Evolutionary conservation across 2,329 filamentous ascomycete species (phyloP).

Genomic region (Hirsutella thompsonii): DNA sequence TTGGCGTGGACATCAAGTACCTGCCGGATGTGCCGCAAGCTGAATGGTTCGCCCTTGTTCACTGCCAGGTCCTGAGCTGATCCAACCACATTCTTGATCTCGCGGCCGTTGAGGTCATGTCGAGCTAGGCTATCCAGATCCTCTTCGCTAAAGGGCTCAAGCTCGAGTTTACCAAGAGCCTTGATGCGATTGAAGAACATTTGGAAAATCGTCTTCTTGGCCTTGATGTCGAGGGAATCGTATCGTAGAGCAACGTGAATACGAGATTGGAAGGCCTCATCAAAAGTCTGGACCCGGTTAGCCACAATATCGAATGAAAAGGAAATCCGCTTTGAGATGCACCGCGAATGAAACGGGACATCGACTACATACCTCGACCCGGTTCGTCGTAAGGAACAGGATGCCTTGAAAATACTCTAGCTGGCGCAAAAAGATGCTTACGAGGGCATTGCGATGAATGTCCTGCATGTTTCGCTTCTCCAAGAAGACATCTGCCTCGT

Average conservation of each 20-base stretch:
- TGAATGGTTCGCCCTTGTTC: slow-evolving; percentile 56
- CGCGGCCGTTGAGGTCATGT: slow-evolving; percentile 46
- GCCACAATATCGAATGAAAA: not conserved
- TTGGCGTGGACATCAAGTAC: slow-evolving; percentile 75
- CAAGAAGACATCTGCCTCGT: slow-evolving; percentile 76
- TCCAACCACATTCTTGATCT: slow-evolving; percentile 83
- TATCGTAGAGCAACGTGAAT: slow-evolving; percentile 81
- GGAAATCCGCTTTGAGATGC: no score
- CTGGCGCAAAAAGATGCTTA: slow-evolving; percentile 75
- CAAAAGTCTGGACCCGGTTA: slow-evolving; percentile 48
- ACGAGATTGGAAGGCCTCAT: slow-evolving; percentile 78
- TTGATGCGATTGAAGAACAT: slow-evolving; percentile 68
- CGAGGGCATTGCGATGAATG: slow-evolving; percentile 72
- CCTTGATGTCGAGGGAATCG: slow-evolving; percentile 57
- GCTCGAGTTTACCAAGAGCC: slow-evolving; percentile 46
- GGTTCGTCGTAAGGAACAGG: slow-evolving; percentile 78
- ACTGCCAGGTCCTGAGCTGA: slow-evolving; percentile 74
- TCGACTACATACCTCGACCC: slow-evolving; percentile 44
- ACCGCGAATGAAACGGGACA: not conserved
- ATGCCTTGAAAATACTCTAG: slow-evolving; percentile 91
- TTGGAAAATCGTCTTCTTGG: slow-evolving; percentile 69
- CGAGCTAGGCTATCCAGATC: slow-evolving; percentile 56
- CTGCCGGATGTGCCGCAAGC: slow-evolving; percentile 67
- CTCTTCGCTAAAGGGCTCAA: slow-evolving; percentile 49
- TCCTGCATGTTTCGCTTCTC: slow-evolving; percentile 75